Evolutionary conservation across 208 protist genomes (phyloP).

Genomic region (Acanthamoeba triangularis): DNA sequence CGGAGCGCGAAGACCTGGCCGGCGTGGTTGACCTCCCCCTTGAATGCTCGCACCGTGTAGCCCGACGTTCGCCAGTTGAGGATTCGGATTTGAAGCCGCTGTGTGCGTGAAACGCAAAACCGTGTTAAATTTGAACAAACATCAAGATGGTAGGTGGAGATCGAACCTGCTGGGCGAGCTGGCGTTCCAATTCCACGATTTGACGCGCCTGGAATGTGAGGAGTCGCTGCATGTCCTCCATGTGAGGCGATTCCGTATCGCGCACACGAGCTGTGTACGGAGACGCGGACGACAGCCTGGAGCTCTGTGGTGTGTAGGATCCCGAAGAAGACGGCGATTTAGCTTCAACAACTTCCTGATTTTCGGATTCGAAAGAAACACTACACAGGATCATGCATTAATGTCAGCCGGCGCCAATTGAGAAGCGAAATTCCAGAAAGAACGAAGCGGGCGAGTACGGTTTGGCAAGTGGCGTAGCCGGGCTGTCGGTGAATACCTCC

Average conservation of each 20-base stretch:
- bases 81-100: conserved; percentile 65
- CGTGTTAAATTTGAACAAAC: background rate
- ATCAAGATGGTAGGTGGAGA: background rate
- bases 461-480: too few relatives aligned
- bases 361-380: background rate
- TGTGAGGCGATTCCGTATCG: background rate
- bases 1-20: conserved; percentile 48
- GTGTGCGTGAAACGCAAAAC: background rate
- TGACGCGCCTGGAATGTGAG: conserved; percentile 66
- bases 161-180: conserved; percentile 68
- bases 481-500: background rate
- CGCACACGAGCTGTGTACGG: background rate
- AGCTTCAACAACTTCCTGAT: background rate
- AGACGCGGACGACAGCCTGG: background rate
- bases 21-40: conserved; percentile 58
- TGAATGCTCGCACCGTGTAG: conserved; percentile 65
- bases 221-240: conserved; percentile 62
- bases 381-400: too few relatives aligned
- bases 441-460: too few relatives aligned
- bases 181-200: conserved; percentile 65
- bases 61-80: conserved; percentile 64
- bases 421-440: too few relatives aligned
- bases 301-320: background rate
- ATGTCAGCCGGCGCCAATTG: too few relatives aligned
- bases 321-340: background rate